phyloP scores from a whole-genome alignment of 176 grass and related monocot genomes.

The Avena atlantica region DNA sequence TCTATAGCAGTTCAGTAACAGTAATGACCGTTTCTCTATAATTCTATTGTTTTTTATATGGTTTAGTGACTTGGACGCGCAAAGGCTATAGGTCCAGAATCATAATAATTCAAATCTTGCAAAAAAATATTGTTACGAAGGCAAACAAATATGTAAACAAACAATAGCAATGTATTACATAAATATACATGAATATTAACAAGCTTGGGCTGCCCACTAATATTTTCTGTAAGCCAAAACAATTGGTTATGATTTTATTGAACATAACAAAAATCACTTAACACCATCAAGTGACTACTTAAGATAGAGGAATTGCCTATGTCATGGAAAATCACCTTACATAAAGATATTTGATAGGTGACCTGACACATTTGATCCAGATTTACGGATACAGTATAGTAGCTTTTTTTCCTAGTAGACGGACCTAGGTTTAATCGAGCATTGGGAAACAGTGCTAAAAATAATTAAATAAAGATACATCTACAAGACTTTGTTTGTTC shows the following conservation, averaged over 20 bases:
- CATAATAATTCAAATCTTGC: neutral
- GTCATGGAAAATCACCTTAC: neutral
- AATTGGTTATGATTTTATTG: neutral
- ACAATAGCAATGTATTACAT: neutral
- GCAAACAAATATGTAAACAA: neutral
- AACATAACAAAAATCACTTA: conserved; percentile 7
- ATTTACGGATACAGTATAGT: too few relatives aligned
- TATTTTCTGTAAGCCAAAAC: neutral
- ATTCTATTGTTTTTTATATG: neutral
- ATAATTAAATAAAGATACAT: too few relatives aligned
- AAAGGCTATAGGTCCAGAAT: neutral
- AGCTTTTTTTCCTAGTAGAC: too few relatives aligned
- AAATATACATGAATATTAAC: neutral
- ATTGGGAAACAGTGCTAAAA: too few relatives aligned
- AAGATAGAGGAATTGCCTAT: neutral
- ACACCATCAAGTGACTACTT: conserved; percentile 1
- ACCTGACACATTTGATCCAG: neutral
- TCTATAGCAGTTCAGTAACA: neutral
- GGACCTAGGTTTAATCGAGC: too few relatives aligned
- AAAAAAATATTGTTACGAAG: neutral
- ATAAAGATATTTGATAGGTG: neutral
- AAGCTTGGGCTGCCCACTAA: conserved; percentile 13
- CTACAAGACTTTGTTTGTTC: too few relatives aligned
- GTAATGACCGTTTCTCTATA: neutral
- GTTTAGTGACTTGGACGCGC: neutral